A percentile compares a stretch with the other conserved stretches of the same genome.
These are phyloP conservation scores for Fusarium pseudograminearum DNA, from an alignment of 2,329 filamentous ascomycete species.

Conservation along the genomic window DNA sequence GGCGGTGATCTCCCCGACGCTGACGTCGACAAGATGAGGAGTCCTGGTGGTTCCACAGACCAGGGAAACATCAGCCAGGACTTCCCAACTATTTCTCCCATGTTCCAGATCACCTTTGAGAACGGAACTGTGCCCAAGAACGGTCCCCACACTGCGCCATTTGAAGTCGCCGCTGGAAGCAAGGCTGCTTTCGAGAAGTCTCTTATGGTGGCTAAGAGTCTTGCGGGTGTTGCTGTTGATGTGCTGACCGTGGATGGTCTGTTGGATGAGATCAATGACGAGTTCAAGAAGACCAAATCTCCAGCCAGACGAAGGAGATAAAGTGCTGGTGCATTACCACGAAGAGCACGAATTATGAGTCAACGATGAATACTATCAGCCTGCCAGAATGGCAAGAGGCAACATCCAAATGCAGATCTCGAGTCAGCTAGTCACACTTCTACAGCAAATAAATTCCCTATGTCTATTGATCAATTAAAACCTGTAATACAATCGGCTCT, in stretches of 20 bases:
- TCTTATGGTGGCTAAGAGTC: slow-evolving; percentile 60
- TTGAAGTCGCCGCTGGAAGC: slow-evolving; percentile 63
- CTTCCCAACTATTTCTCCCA: slow-evolving; percentile 46
- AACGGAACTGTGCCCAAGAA: slow-evolving; percentile 39
- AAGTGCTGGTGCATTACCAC: neutral
- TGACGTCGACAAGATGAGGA: slow-evolving; percentile 44
- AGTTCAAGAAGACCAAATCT: slow-evolving; percentile 36
- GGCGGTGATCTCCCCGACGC: slow-evolving; percentile 44
- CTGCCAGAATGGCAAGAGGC: neutral
- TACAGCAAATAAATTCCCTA: neutral
- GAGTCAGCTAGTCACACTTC: neutral
- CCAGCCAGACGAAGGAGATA: slow-evolving; percentile 3
- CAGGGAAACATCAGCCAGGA: slow-evolving; percentile 50
- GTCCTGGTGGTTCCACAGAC: slow-evolving; percentile 45
- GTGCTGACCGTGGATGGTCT: slow-evolving; percentile 58
- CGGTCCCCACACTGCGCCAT: slow-evolving; percentile 66
- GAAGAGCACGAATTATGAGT: neutral
- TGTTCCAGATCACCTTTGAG: slow-evolving; percentile 45
- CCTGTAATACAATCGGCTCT: slow-evolving; percentile 3
- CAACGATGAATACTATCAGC: neutral
- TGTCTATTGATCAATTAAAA: neutral
- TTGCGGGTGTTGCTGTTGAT: slow-evolving; percentile 62
- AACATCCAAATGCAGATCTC: neutral
- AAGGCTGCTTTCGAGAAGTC: slow-evolving; percentile 60
- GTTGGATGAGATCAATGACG: slow-evolving; percentile 48